A percentile compares a stretch with the other conserved stretches of the same genome.
phyloP scores from a whole-genome alignment of 1,284 basidiomycete species.

The Apiotrichum porosum region DNA sequence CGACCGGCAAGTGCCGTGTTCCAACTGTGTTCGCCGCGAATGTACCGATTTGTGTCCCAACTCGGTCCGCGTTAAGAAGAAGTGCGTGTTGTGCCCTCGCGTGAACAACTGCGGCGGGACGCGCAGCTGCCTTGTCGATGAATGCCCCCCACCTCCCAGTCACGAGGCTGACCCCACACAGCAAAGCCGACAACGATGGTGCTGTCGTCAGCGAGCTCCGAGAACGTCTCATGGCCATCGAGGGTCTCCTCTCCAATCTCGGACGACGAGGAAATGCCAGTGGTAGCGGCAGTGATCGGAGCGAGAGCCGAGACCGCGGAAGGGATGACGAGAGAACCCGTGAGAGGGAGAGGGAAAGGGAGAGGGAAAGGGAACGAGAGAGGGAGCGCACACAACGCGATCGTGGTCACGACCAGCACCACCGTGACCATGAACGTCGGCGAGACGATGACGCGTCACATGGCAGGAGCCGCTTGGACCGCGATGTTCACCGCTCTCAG shows the following conservation, averaged over 20 bases:
- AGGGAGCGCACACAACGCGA: not conserved
- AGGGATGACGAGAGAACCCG: not conserved
- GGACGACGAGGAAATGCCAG: no score
- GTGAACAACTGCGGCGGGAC: no score
- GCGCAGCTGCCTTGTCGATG: no score
- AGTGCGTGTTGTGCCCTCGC: no score
- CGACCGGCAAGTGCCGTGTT: slow-evolving; percentile 33
- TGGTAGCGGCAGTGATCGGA: not conserved
- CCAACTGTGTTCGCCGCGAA: slow-evolving; percentile 32
- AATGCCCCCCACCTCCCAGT: no score
- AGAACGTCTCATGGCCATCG: slow-evolving; percentile 1
- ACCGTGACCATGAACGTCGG: not conserved
- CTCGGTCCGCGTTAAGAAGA: slow-evolving; percentile 10
- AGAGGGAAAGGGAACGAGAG: not conserved
- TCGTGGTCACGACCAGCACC: not conserved
- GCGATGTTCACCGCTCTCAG: not conserved
- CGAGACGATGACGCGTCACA: not conserved
- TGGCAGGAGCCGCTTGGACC: no score
- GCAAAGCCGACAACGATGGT: slow-evolving; percentile 1
- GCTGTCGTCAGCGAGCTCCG: slow-evolving; percentile 20
- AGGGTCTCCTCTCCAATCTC: not conserved
- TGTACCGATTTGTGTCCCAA: slow-evolving; percentile 36
- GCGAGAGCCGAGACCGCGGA: not conserved
- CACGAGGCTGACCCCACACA: not conserved
- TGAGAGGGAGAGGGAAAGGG: not conserved